Evolutionary conservation across 83 land plant genomes (phyloP).

Genomic region (Picea abies): DNA sequence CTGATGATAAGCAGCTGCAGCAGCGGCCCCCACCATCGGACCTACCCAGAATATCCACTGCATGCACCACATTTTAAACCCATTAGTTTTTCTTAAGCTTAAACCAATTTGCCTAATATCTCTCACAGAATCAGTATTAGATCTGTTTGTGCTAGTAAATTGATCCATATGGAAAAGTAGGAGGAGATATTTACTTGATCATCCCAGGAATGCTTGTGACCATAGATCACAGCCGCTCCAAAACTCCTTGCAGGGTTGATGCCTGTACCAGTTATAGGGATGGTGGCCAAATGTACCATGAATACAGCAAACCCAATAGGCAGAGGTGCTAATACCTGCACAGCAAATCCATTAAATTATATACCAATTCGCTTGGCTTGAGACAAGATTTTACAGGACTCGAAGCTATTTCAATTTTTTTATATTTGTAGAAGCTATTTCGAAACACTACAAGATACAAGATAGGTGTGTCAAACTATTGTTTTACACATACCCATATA

Average conservation of each 20-base stretch:
- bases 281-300: constrained; percentile 25
- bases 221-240: constrained; percentile 25
- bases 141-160: no score
- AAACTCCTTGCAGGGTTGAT: constrained; percentile 34
- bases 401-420: no score
- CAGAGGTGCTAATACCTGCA: constrained; percentile 25
- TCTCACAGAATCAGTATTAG: no score
- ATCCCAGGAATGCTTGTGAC: constrained; percentile 22
- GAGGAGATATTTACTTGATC: constrained; percentile 12
- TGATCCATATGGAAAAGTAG: background rate
- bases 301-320: constrained; percentile 31
- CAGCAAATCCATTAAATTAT: background rate
- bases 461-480: background rate
- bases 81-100: no score
- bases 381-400: background rate
- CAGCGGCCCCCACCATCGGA: constrained; percentile 70
- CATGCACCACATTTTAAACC: background rate
- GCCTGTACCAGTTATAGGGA: constrained; percentile 29
- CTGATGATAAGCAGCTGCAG: constrained; percentile 82
- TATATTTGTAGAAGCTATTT: background rate
- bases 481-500: background rate
- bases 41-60: constrained; percentile 95
- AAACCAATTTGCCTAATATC: no score
- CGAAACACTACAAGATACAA: background rate
- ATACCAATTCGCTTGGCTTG: background rate